Evolutionary conservation across 306 rosid genomes (phyloP).

Genomic region (Prunus mira): DNA sequence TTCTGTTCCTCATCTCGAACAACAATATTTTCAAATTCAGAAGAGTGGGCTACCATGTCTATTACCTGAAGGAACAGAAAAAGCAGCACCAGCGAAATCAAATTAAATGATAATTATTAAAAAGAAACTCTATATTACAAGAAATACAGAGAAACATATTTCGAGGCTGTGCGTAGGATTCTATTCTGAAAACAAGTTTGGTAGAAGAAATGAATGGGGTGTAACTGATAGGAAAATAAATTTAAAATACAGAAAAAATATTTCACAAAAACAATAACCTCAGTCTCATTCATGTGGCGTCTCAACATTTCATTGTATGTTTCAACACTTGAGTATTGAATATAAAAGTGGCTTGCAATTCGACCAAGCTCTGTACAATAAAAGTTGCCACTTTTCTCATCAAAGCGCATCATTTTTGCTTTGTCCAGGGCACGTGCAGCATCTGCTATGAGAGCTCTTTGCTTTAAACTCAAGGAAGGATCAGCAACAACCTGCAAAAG

Average conservation of each 20-base stretch:
- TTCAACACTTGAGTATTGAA: constrained; percentile 94
- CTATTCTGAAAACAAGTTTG: neutral
- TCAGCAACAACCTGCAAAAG: constrained; percentile 76
- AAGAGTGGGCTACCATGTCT: constrained; percentile 89
- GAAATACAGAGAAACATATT: neutral
- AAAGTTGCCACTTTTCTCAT: constrained; percentile 97
- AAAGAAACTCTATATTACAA: neutral
- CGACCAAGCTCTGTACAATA: constrained; percentile 99
- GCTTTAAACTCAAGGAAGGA: constrained; percentile 83
- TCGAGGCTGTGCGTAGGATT: neutral
- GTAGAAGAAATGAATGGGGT: neutral
- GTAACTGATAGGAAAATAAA: neutral
- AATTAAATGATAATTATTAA: neutral
- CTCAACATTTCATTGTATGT: constrained; percentile 92
- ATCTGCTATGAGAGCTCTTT: constrained; percentile 82
- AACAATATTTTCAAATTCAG: constrained; percentile 96
- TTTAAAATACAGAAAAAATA: neutral
- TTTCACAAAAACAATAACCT: constrained; percentile 52
- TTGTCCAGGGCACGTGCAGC: constrained; percentile 96
- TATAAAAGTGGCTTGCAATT: constrained; percentile 98
- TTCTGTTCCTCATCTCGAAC: constrained; percentile 95
- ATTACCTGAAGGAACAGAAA: constrained; percentile 58
- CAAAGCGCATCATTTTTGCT: constrained; percentile 99
- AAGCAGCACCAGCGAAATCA: constrained; percentile 6
- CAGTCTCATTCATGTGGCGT: constrained; percentile 90